Evolutionary conservation across 305 asterid genomes (phyloP).

Genomic region (Vinca major): DNA sequence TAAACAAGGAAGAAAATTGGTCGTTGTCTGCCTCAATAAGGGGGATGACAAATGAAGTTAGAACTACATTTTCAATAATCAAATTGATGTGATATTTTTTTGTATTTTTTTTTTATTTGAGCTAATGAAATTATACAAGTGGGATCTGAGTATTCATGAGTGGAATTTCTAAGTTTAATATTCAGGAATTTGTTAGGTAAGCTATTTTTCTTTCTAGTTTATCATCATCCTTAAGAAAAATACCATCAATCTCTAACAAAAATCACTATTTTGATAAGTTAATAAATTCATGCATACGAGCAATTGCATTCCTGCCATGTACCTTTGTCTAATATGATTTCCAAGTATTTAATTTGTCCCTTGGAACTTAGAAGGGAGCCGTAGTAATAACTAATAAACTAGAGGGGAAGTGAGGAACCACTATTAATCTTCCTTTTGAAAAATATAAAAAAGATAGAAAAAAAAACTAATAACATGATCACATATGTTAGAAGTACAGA

Average conservation of each 20-base stretch:
- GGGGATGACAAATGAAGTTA: constrained; percentile 3
- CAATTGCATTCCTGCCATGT: constrained; percentile 13
- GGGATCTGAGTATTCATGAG: constrained; percentile 17
- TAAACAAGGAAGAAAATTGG: constrained; percentile 9
- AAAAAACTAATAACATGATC: no score
- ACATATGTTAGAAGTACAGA: no score
- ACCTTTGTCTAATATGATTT: no score
- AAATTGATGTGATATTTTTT: constrained; percentile 12
- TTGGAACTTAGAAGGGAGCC: no score
- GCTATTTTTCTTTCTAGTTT: not conserved
- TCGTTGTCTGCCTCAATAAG: constrained; percentile 21
- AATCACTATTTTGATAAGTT: constrained; percentile 16
- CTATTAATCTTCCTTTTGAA: no score
- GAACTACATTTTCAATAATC: not conserved
- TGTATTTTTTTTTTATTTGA: no score
- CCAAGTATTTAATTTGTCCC: no score
- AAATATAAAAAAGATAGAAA: no score
- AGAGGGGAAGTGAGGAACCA: no score
- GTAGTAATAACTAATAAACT: no score
- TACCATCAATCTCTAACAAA: no score
- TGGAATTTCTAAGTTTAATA: not conserved
- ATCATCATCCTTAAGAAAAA: not conserved
- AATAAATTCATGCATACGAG: constrained; percentile 14
- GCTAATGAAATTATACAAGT: constrained; percentile 2
- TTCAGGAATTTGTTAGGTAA: not conserved